Conservation (phyloP, 495 filamentous ascomycete species). For the Acidiella bohemica region DNA sequence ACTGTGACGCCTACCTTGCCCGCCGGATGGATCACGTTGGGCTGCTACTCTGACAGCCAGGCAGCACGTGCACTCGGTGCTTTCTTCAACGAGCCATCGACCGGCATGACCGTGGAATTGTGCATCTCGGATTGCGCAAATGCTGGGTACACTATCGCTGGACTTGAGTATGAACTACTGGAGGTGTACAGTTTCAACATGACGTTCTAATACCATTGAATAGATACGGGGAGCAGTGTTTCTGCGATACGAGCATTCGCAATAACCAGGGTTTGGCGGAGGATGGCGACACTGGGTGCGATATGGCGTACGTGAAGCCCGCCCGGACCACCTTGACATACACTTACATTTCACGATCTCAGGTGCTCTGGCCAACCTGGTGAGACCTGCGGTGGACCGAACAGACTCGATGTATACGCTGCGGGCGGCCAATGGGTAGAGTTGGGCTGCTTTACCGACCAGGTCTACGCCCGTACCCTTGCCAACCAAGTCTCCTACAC, state of each 20-base stretch:
- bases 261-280: not conserved
- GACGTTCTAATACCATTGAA: too few relatives aligned
- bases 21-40: not conserved
- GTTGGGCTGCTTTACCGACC: not conserved
- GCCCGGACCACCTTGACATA: too few relatives aligned
- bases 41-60: not conserved
- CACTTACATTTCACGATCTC: too few relatives aligned
- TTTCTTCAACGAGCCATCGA: not conserved
- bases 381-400: not conserved
- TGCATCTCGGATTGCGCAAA: slow-evolving; percentile 1
- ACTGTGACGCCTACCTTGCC: not conserved
- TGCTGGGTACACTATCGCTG: slow-evolving; percentile 1
- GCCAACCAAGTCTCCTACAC: not conserved
- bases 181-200: too few relatives aligned
- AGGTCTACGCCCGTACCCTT: not conserved
- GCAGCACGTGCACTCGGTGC: not conserved
- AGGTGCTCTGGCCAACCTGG: not conserved
- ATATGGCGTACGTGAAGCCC: too few relatives aligned
- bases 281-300: slow-evolving; percentile 1
- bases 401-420: not conserved
- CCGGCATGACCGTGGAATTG: slow-evolving; percentile 5
- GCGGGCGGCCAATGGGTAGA: not conserved
- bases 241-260: slow-evolving; percentile 2
- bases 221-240: slow-evolving; percentile 7
- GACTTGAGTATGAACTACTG: too few relatives aligned